Evolutionary conservation across 257 asterid genomes (phyloP), one percentile per base, ranked within the genome.

Genomic region (Coffea eugenioides): DNA sequence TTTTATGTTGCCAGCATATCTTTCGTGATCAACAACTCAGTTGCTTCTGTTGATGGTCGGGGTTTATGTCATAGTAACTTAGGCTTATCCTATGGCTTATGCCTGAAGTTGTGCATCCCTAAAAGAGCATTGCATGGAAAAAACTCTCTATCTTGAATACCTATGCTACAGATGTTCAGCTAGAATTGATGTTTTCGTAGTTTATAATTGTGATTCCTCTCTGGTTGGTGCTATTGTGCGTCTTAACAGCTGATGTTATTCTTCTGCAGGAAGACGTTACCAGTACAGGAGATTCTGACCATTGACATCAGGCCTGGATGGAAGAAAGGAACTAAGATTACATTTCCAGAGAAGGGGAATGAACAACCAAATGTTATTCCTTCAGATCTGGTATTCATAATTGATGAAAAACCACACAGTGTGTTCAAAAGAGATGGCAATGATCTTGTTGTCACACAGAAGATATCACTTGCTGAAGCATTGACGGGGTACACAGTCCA

Each of bases 251-350:
- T 69, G 5, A 18, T 88, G 4, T 34, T 25, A 12, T 59, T 41
- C 71, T 59, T 79, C 74, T 20, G 64, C 98, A 93, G 98, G 92
- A 91, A 83, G 62, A 89, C 94, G 1, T 52, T 94, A 49, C 93
- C 94, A 0, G 90, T 93, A 68, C 92, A 93, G 82, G 97, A 94
- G 84, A 88, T 88, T 57, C 80, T 94, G 45, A 88, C 96, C 1
- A 94, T 94, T 8, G 91, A 90, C 27, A 88, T 94, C 67, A 92
- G 91, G 78, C 97, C 98, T 0, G 98, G 98, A 0, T 94, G 98
- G 98, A 94, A 94, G 71, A 94, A 92, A 71, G 98, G 98, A 36
- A 94, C 98, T 0, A 94, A 94, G 86, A 94, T 94, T 80, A 94
- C 98, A n/a, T 94, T 94, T 88, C 96, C 95, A 0, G 98, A 93